These are phyloP conservation scores for Coemansia reversa DNA, from an alignment of 192 early-diverging fungal genomes.

Conservation along the genomic window DNA sequence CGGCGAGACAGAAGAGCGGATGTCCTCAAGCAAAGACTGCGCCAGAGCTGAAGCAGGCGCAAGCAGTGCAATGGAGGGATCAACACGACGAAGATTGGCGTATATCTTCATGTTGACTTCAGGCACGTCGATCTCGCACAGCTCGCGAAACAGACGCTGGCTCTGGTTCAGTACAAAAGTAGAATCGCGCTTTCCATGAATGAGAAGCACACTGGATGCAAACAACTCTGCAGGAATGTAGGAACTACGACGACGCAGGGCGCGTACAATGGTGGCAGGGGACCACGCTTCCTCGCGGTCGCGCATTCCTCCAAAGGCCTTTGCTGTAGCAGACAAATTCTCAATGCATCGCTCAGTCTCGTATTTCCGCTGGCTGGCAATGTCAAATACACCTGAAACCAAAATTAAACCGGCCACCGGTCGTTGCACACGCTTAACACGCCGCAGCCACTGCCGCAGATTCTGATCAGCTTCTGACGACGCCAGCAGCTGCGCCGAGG, in stretches of 20 bases:
- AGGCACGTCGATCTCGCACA: conserved; percentile 48
- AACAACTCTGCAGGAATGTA: conserved; percentile 45
- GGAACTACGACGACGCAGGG: conserved; percentile 37
- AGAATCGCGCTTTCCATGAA: conserved; percentile 51
- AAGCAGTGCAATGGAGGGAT: conserved; percentile 51
- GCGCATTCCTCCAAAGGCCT: conserved; percentile 23
- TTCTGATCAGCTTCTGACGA: conserved; percentile 32
- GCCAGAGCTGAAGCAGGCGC: conserved; percentile 49
- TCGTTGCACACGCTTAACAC: conserved; percentile 31
- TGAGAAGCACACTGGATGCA: conserved; percentile 41
- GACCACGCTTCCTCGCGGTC: conserved; percentile 53
- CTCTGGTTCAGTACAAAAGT: conserved; percentile 53
- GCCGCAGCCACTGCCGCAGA: conserved; percentile 28
- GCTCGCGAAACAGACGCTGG: conserved; percentile 49
- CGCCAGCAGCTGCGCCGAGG: conserved; percentile 39
- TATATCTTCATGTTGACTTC: conserved; percentile 56
- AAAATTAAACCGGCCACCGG: conserved; percentile 49
- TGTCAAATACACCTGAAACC: conserved; percentile 51
- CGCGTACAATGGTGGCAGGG: conserved; percentile 37
- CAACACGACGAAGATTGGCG: conserved; percentile 50
- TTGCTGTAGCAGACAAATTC: conserved; percentile 41
- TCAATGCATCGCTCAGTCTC: conserved; percentile 51
- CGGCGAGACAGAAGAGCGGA: conserved; percentile 39
- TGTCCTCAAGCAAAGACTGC: conserved; percentile 51
- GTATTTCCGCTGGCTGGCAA: conserved; percentile 48